A percentile compares a stretch with the other conserved stretches of the same genome.
phyloP scores from a whole-genome alignment of 2,329 filamentous ascomycete species.

The Aspergillus versicolor region DNA sequence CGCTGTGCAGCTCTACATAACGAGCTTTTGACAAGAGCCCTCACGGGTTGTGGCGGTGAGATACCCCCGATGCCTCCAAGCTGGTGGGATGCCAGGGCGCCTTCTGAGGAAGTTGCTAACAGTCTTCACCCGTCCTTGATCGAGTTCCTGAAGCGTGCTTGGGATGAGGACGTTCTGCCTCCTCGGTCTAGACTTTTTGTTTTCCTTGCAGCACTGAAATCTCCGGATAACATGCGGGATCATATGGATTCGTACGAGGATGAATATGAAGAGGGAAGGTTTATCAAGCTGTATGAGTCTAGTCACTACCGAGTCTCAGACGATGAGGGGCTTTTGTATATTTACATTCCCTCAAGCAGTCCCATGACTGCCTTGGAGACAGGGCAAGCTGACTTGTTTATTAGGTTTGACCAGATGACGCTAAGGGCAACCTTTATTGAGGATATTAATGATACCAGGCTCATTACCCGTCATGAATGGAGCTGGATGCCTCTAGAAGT shows the following conservation, averaged over 20 bases:
- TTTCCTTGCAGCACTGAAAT: no score
- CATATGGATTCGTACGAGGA: no score
- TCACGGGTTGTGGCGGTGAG: slow-evolving; percentile 1
- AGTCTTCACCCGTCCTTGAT: slow-evolving; percentile 8
- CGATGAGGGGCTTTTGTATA: slow-evolving; percentile 3
- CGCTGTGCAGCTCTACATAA: background rate
- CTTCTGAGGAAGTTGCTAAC: slow-evolving; percentile 6
- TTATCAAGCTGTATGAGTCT: background rate
- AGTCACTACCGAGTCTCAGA: background rate
- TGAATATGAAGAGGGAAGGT: no score
- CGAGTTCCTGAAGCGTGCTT: slow-evolving; percentile 13
- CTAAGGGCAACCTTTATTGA: slow-evolving; percentile 12
- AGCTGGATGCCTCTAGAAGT: slow-evolving; percentile 15
- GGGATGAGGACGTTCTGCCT: background rate
- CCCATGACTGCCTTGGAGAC: background rate
- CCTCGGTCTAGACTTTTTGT: no score
- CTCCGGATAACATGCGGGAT: no score
- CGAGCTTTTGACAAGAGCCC: background rate
- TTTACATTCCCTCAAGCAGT: background rate
- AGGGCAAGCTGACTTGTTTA: background rate
- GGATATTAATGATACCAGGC: slow-evolving; percentile 8
- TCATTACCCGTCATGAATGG: slow-evolving; percentile 5
- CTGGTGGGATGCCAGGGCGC: slow-evolving; percentile 8
- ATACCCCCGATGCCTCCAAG: slow-evolving; percentile 4
- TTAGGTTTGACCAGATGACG: slow-evolving; percentile 12